Evolutionary conservation across 805 yeast species (phyloP), one percentile per base, ranked within the genome.

Genomic region (Yarrowia sp.): DNA sequence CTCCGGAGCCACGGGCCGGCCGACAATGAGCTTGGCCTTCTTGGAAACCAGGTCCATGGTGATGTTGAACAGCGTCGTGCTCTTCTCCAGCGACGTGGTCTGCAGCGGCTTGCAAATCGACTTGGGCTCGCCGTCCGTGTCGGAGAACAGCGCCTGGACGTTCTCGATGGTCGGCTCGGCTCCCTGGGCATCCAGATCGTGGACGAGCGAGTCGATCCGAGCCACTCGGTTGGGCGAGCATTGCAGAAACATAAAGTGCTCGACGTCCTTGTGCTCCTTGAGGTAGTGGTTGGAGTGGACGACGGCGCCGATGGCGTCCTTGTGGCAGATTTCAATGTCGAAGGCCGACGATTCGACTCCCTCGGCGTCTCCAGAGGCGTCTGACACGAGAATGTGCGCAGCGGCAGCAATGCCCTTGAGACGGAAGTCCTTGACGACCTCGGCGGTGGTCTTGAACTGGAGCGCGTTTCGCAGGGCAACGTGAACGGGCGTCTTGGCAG

Each of bases 401-500:
- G 68, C 63, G 18, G 68, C 62, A n/a, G 66, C 65, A 14, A 64
- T 18, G 10, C 66, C 67, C 18, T 31, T 29, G 12, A 42, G 42
- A 4, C 44, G 46, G 35, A 64, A 46, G 6, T 21, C 33, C n/a
- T 61, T 62, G 4, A 64, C 49, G 1, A 72, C 73, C 22, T 70
- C 72, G 8, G 39, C 61, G 6, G 68, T 68, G 4, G 66, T 61
- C 31, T 60, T 58, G 22, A 66, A 65, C 44, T 76, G 76, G 58
- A 76, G 63, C 2, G 73, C 70, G 39, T 69, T 68, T 49, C 80
- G 68, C 16, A 77, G 63, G 0, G 75, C 72, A 47, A 77, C 66
- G 63, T 77, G 79, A 44, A 76, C 68, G 5, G 80, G 80, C 35
- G 73, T 66, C 56, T 71, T 70, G 16, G 67, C 62, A 13, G 65